Base-by-base conservation (phyloP, 352 stramenopile species). In the Globisporangium heterothallicum region DNA sequence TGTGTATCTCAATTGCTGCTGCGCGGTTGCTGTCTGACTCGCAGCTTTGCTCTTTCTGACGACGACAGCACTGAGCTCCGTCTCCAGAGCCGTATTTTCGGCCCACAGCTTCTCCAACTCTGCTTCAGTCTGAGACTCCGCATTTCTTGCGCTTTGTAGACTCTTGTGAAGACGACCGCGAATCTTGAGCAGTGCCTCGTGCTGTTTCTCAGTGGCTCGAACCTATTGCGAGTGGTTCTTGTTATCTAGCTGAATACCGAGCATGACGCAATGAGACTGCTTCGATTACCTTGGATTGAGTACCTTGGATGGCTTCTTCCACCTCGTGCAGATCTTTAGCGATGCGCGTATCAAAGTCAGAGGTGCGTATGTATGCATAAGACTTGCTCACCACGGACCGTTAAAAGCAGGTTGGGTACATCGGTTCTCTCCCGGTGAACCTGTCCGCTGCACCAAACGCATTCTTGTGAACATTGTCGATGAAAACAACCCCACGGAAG, bases 41-140 rank as follows among this genome's bases (percentile, higher is more conserved):
- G 24, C 41, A 19, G 19, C 22, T 1, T 47, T 45, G 24, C 25
- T 40, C 43, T 59, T 43, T 6, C 29, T 19, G 14, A 51, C 26
- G 21, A 43, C 32, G 18, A 42, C 36, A n/a, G 32, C 36, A 21
- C 36, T 45, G 18, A 59, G 43, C 13, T 52, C 35, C 26, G 46
- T 59, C 40, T 59, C 53, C 12, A 59, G 30, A 22, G 34, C 53
- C 41, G 13, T 19, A 34, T 59, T 59, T 12, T 53, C 34, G 13
- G 34, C 16, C 43, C 34, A 42, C 10, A 59, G 30, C 36, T 25
- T 22, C n/a, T 53, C 53, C 21, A 59, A 36, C 19, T 59, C 32
- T 4, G 43, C n/a, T 24, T 25, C 43, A n/a, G 36, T 35, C 21
- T 29, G 32, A 13, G 34, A 21, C 6, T 32, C 19, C 5, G 34